A percentile compares a stretch with the other conserved stretches of the same genome.
Evolutionary conservation across 2,329 filamentous ascomycete genomes (phyloP).

Genomic region (Epichloe sylvatica): DNA sequence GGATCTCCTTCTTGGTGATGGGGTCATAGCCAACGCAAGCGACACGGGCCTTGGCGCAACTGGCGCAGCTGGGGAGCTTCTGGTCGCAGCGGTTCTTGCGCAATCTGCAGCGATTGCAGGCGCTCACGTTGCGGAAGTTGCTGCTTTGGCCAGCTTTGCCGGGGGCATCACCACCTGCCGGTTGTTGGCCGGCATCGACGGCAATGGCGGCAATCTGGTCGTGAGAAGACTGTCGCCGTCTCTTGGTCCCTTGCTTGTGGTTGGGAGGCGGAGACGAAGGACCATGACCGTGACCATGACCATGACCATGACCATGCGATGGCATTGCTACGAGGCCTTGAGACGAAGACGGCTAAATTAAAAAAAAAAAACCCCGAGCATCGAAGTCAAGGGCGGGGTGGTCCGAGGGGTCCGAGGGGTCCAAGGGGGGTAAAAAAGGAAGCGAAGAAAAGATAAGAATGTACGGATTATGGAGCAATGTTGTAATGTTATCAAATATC

Average conservation of each 20-base stretch:
- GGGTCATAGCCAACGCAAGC: conserved; percentile 92
- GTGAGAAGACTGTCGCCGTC: conserved; percentile 40
- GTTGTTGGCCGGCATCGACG: neutral
- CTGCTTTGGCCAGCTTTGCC: conserved; percentile 43
- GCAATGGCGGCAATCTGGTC: conserved; percentile 14
- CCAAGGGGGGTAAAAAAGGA: no score
- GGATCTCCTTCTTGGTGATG: conserved; percentile 91
- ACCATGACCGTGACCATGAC: no score
- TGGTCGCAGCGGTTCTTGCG: conserved; percentile 95
- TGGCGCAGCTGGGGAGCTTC: conserved; percentile 75
- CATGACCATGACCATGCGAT: conserved; percentile 38
- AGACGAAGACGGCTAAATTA: neutral
- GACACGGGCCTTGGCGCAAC: conserved; percentile 83
- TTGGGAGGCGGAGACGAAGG: conserved; percentile 38
- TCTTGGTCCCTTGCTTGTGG: conserved; percentile 39
- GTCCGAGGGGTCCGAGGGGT: no score
- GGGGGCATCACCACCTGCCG: neutral
- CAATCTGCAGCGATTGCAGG: conserved; percentile 82
- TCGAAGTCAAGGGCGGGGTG: no score
- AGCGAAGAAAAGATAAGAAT: no score
- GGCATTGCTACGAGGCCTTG: conserved; percentile 17
- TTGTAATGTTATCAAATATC: no score
- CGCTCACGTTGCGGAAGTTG: conserved; percentile 76
- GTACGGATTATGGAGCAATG: no score
- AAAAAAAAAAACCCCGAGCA: no score